Evolutionary conservation across 208 protist species (phyloP).

Genomic region (Endotrypanum monterogeii): DNA sequence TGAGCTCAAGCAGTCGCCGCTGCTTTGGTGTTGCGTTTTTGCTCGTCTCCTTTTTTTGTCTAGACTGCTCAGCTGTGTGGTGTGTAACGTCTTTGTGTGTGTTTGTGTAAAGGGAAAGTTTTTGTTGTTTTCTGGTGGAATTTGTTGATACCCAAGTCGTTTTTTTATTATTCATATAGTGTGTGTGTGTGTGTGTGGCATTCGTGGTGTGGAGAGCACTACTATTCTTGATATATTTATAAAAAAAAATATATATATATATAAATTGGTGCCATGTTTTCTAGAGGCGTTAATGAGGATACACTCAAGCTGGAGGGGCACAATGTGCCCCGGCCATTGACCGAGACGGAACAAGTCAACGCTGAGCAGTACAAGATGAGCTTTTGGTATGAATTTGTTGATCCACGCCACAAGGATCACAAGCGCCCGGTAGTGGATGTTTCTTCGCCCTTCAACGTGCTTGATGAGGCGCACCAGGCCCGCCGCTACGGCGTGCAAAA

Average conservation of each 20-base stretch:
- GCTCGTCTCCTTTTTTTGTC: too few species aligned
- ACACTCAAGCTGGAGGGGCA: slow-evolving; percentile 61
- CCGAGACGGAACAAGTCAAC: slow-evolving; percentile 36
- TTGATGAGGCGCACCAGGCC: slow-evolving; percentile 84
- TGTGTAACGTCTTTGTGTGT: slow-evolving; percentile 10
- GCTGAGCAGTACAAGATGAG: slow-evolving; percentile 53
- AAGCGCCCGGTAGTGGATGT: slow-evolving; percentile 68
- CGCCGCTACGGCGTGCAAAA: slow-evolving; percentile 71
- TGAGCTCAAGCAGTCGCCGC: too few species aligned
- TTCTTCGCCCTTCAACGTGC: slow-evolving; percentile 70
- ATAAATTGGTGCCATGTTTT: slow-evolving; percentile 47
- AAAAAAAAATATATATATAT: background rate
- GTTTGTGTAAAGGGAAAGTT: too few species aligned
- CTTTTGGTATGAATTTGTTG: slow-evolving; percentile 60
- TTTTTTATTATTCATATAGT: background rate
- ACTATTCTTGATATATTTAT: too few species aligned
- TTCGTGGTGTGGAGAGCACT: too few species aligned
- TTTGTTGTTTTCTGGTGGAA: too few species aligned
- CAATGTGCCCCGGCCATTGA: slow-evolving; percentile 36
- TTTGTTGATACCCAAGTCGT: too few species aligned
- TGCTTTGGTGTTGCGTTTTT: too few species aligned
- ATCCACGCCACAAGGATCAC: slow-evolving; percentile 43
- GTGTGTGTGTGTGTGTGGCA: background rate
- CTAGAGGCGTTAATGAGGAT: slow-evolving; percentile 53
- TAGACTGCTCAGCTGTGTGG: too few species aligned